Evolutionary conservation across 78 protist species (phyloP), one percentile per base, ranked within the genome.

Genomic region (Pelomyxa schiedti): DNA sequence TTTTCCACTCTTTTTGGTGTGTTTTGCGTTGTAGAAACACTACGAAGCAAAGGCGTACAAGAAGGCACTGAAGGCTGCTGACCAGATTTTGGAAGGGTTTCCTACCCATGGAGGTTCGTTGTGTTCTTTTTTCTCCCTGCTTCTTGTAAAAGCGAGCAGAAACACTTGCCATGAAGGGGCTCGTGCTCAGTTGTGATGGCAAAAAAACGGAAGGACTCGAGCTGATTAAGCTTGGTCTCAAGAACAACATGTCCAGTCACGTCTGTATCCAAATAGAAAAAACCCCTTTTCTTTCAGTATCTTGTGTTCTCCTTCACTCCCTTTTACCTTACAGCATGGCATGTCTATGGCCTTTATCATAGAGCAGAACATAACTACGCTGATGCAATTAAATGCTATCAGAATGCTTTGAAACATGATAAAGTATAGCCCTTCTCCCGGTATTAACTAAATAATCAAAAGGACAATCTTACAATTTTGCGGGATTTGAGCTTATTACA

Each of bases 381-480:
- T 39, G 79, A 86, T 52, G 91, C 91, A 26, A 69, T 83, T 76
- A 87, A 87, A 63, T 77, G 86, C 80, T 87, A 87, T 71, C 41
- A 63, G 22, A 72, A 73, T 30, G 91, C 88, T 22, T 68, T 83
- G 38, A 39, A 72, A n/a, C 9, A 3, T 7, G 87, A 83, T 16
- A n/a, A n/a, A n/a, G n/a, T n/a, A n/a, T n/a, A n/a, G n/a, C n/a
- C n/a, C n/a, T n/a, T n/a, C n/a, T n/a, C n/a, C n/a, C n/a, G n/a
- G n/a, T n/a, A n/a, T n/a, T n/a, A n/a, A n/a, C n/a, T n/a, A n/a
- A n/a, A n/a, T n/a, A n/a, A n/a, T n/a, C n/a, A n/a, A n/a, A 47
- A 47, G 58, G 58, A 76, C 53, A 90, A 92, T 79, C 0, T 30
- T 24, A 53, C 73, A 66, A 90, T 92, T 66, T 32, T 88, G 66